Base-by-base conservation (phyloP, 1,284 basidiomycete genomes). In the Peniophora sp. region DNA sequence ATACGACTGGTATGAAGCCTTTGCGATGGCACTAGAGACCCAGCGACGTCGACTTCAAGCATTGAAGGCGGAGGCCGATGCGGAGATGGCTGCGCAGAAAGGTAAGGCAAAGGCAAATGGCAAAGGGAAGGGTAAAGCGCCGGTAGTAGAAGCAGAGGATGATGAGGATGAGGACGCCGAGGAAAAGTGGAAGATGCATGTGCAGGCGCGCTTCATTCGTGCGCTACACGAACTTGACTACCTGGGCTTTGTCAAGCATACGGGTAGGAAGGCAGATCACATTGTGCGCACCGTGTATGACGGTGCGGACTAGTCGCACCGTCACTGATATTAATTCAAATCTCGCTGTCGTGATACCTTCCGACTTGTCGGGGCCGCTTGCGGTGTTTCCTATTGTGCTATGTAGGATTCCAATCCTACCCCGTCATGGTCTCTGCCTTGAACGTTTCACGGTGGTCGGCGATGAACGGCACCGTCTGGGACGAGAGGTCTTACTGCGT, bases 1-100 rank as follows among this genome's bases (percentile, higher is more conserved):
- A 1, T 88, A 85, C 60, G 88, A 91, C 63, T 89, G 87, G 87
- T 89, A 80, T 60, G 79, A 85, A 56, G 74, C 82, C 14, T 91
- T 90, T 61, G 72, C 74, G 34, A 65, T 71, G 24, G 81, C 77
- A 36, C 63, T 88, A 48, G 83, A 87, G 58, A 66, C 64, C 3
- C 84, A 85, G 63, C 63, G 69, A n/a, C 51, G 53, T 39, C 58
- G 60, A n/a, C 55, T 59, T 5, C 56, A 46, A 20, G 36, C 48
- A n/a, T 41, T 44, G 35, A 48, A 24, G 3, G 17, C 17, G 22
- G 35, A 20, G 9, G 49, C 19, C 27, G 19, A 19, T 49, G 14
- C 25, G 23, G 22, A 46, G 49, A n/a, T 48, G 24, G 17, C 49
- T 43, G n/a, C 34, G 36, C 27, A 32, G 27, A 32, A 32, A 12